Conservation (phyloP, 495 filamentous ascomycete species). For the Neurospora sp. region DNA sequence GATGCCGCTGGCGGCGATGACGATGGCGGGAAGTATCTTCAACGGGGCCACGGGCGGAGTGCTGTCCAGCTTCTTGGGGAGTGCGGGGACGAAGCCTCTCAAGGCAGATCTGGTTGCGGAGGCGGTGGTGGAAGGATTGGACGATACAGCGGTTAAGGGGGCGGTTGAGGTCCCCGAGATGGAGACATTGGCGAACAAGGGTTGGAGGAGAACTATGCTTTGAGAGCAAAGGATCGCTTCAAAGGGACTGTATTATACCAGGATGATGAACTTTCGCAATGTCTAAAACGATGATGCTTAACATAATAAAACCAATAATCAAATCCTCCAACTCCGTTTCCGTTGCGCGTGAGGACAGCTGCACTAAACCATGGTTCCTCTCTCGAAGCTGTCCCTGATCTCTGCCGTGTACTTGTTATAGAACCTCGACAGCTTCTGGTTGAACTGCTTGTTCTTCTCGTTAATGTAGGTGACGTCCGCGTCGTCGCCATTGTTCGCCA, state of each 20-base stretch:
- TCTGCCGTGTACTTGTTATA: slow-evolving; percentile 99
- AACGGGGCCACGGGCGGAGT: slow-evolving; percentile 66
- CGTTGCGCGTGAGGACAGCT: not conserved
- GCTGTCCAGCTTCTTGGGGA: slow-evolving; percentile 62
- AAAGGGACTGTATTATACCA: slow-evolving; percentile 22
- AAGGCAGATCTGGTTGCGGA: slow-evolving; percentile 79
- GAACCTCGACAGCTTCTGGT: slow-evolving; percentile 88
- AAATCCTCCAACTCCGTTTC: not conserved
- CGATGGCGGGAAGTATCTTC: slow-evolving; percentile 55
- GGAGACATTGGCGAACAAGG: slow-evolving; percentile 61
- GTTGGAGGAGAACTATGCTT: slow-evolving; percentile 75
- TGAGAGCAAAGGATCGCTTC: slow-evolving; percentile 28
- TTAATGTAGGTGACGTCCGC: slow-evolving; percentile 97
- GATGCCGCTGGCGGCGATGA: slow-evolving; percentile 67
- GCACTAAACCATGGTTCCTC: slow-evolving; percentile 74
- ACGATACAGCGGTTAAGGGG: slow-evolving; percentile 57
- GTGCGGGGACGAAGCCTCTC: slow-evolving; percentile 79
- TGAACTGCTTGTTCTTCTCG: slow-evolving; percentile 99
- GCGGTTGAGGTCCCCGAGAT: slow-evolving; percentile 58
- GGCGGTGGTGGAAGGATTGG: slow-evolving; percentile 70
- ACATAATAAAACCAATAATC: slow-evolving; percentile 5
- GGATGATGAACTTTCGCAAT: not conserved
- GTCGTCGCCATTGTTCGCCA: slow-evolving; percentile 62
- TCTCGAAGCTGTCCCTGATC: slow-evolving; percentile 95
- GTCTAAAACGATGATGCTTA: not conserved